Evolutionary conservation across 768 basidiomycete species (phyloP).

Genomic region (Lanmaoa rubissima): DNA sequence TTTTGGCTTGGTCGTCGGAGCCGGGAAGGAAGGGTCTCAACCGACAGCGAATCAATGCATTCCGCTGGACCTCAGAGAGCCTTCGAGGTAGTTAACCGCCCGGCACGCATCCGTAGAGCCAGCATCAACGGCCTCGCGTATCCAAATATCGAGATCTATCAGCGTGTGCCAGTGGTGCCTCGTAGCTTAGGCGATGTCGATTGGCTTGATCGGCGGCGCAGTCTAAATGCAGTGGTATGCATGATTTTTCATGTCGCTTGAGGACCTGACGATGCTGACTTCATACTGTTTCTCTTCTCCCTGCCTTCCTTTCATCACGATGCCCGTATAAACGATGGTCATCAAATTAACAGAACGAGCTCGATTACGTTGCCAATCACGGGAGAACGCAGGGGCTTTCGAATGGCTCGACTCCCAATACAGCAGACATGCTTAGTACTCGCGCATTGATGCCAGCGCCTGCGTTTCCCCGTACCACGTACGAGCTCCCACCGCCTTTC

Average conservation of each 20-base stretch:
- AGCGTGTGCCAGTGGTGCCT: conserved; percentile 41
- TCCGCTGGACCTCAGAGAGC: conserved; percentile 37
- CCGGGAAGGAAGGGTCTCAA: conserved; percentile 37
- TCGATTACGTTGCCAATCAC: conserved; percentile 67
- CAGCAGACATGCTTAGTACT: conserved; percentile 48
- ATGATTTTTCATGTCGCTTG: conserved; percentile 15
- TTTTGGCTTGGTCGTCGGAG: conserved; percentile 37
- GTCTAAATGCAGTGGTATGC: conserved; percentile 67
- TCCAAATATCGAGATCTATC: conserved; percentile 46
- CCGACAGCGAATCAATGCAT: conserved; percentile 37
- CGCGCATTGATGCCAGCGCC: conserved; percentile 35
- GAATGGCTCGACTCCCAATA: conserved; percentile 48
- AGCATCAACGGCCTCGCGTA: conserved; percentile 43
- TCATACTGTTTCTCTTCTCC: conserved; percentile 6
- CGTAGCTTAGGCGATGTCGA: conserved; percentile 69
- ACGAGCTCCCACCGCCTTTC: conserved; percentile 37
- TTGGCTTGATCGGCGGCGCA: conserved; percentile 75
- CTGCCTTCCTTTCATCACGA: conserved; percentile 2
- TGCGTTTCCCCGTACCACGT: conserved; percentile 20
- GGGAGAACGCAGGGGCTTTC: conserved; percentile 41
- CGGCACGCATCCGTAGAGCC: conserved; percentile 51
- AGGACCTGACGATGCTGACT: conserved; percentile 21
- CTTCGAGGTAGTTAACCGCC: conserved; percentile 52
- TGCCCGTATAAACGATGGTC: conserved; percentile 2
- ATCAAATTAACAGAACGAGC: conserved; percentile 54